phyloP scores from a whole-genome alignment of 2,329 filamentous ascomycete species.

The Pseudocercospora crystallina region DNA sequence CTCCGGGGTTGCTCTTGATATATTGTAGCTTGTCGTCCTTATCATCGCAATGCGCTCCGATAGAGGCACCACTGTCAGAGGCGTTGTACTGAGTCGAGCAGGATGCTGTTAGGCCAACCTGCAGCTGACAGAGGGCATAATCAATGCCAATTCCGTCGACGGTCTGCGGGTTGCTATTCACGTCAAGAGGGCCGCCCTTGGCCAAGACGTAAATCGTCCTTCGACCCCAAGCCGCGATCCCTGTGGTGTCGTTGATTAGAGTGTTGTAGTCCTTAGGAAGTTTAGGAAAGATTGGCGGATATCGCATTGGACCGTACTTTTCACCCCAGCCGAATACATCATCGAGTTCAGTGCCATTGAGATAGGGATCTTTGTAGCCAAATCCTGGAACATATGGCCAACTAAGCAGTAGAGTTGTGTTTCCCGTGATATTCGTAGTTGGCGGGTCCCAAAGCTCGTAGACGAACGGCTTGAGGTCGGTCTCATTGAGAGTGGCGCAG shows the following conservation, averaged over 20 bases:
- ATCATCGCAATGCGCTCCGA: constrained; percentile 61
- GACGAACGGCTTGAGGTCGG: constrained; percentile 64
- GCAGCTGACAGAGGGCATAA: constrained; percentile 68
- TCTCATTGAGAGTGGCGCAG: constrained; percentile 63
- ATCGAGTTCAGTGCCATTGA: constrained; percentile 51
- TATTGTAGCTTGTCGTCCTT: constrained; percentile 60
- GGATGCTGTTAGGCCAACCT: constrained; percentile 61
- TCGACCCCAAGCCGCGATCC: constrained; percentile 33
- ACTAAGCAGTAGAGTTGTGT: background rate
- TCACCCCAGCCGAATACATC: constrained; percentile 68
- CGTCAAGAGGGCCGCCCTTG: constrained; percentile 39
- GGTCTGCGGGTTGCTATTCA: background rate
- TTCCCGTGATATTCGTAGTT: background rate
- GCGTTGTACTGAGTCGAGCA: constrained; percentile 63
- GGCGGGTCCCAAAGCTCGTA: constrained; percentile 60
- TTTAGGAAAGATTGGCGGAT: constrained; percentile 43
- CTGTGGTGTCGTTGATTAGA: constrained; percentile 54
- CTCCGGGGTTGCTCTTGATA: constrained; percentile 49
- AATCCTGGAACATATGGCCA: constrained; percentile 16
- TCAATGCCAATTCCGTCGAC: constrained; percentile 31
- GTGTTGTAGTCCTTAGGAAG: constrained; percentile 66
- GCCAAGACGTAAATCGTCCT: constrained; percentile 67
- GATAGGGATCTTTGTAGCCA: constrained; percentile 16
- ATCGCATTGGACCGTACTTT: constrained; percentile 42
- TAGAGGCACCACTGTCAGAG: constrained; percentile 53